Conservation (phyloP, 768 basidiomycete genomes). For the Boletellus ananas region DNA sequence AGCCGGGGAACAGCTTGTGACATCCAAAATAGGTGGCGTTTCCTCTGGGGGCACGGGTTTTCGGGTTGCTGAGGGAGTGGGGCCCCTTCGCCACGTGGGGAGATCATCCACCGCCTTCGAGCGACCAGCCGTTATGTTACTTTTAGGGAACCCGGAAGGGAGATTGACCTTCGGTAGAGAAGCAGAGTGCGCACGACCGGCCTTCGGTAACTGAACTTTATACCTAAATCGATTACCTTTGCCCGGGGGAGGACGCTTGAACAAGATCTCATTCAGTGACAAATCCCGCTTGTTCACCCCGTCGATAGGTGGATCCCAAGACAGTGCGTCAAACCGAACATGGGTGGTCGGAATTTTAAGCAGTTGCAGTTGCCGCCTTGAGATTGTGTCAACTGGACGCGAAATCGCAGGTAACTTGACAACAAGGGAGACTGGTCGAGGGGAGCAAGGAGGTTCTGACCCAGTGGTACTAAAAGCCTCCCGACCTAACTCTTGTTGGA, state of each 20-base stretch:
- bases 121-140: slow-evolving; percentile 17
- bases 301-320: slow-evolving; percentile 68
- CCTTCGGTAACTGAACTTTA: slow-evolving; percentile 35
- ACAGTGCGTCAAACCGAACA: slow-evolving; percentile 61
- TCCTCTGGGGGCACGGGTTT: slow-evolving; percentile 10
- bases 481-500: slow-evolving; percentile 34
- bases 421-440: slow-evolving; percentile 36
- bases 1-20: slow-evolving; percentile 65
- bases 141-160: slow-evolving; percentile 27
- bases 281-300: slow-evolving; percentile 60
- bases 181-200: slow-evolving; percentile 1
- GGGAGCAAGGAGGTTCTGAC: slow-evolving; percentile 46
- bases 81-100: slow-evolving; percentile 39
- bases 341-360: slow-evolving; percentile 37
- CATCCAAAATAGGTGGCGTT: slow-evolving; percentile 36
- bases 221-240: slow-evolving; percentile 34
- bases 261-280: slow-evolving; percentile 62
- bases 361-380: slow-evolving; percentile 44
- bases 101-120: slow-evolving; percentile 34
- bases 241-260: slow-evolving; percentile 39
- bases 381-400: slow-evolving; percentile 40
- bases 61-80: slow-evolving; percentile 11
- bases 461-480: slow-evolving; percentile 48
- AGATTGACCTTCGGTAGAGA: slow-evolving; percentile 38
- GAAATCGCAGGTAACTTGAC: slow-evolving; percentile 50